A percentile compares a stretch with the other conserved stretches of the same genome.
These are phyloP conservation scores for Schoenoplectus tabernaemontani DNA, from an alignment of 202 grass and related monocot species.

Conservation along the genomic window DNA sequence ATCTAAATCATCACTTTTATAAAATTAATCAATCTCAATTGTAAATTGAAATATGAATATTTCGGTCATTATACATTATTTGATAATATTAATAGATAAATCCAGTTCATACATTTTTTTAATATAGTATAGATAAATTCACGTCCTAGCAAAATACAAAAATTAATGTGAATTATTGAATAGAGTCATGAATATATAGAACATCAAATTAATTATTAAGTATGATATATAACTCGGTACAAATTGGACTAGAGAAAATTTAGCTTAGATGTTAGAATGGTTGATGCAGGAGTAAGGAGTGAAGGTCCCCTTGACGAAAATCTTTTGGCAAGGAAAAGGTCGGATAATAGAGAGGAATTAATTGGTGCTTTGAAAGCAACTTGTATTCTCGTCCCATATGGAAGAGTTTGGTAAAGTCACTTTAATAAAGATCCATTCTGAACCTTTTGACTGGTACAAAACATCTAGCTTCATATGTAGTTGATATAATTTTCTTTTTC, in stretches of 20 bases:
- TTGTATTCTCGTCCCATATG: neutral
- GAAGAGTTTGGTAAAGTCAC: conserved; percentile 20
- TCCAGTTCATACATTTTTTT: no score
- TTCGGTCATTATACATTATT: no score
- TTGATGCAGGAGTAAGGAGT: neutral
- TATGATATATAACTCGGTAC: neutral
- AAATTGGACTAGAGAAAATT: neutral
- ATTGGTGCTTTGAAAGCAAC: conserved; percentile 3
- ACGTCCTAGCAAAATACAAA: no score
- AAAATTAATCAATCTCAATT: no score
- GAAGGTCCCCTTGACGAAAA: neutral
- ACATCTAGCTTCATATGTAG: neutral
- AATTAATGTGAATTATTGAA: no score
- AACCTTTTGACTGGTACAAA: neutral
- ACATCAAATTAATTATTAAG: no score
- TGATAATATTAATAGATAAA: no score
- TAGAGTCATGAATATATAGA: no score
- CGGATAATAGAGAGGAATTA: conserved; percentile 1
- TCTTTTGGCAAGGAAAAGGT: neutral
- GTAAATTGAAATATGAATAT: no score
- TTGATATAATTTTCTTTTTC: no score
- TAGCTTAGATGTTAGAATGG: neutral
- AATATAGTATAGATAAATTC: no score
- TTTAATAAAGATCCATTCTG: neutral
- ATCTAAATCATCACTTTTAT: no score